Conservation (phyloP, 495 filamentous ascomycete species). For the Penicillium flavigenum region DNA sequence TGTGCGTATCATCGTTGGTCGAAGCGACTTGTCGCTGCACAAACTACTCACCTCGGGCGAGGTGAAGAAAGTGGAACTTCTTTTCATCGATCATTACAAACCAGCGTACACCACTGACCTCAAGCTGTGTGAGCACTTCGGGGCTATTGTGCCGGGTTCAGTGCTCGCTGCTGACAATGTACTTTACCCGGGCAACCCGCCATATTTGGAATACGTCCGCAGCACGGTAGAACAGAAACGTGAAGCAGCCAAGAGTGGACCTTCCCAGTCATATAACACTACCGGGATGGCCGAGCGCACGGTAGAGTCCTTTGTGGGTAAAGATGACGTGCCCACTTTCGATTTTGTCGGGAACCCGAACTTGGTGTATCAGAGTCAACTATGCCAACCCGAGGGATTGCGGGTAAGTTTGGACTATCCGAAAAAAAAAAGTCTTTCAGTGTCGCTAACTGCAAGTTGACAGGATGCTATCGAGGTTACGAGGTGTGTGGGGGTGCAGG, state of each 20-base stretch:
- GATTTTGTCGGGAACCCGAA: constrained; percentile 64
- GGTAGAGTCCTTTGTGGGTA: constrained; percentile 32
- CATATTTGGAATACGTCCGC: constrained; percentile 55
- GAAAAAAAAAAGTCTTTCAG: background rate
- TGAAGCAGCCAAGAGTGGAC: constrained; percentile 34
- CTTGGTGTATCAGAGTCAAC: constrained; percentile 64
- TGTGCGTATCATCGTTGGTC: constrained; percentile 65
- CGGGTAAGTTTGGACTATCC: constrained; percentile 24
- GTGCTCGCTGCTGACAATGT: constrained; percentile 74
- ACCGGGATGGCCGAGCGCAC: constrained; percentile 32
- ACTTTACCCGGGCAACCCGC: constrained; percentile 70
- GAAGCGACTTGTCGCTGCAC: constrained; percentile 58
- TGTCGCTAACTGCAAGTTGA: constrained; percentile 9
- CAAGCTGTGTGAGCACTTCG: constrained; percentile 68
- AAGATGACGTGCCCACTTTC: constrained; percentile 43
- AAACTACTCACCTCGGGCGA: constrained; percentile 51
- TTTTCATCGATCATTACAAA: constrained; percentile 78
- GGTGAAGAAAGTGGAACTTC: constrained; percentile 59
- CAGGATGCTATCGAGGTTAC: constrained; percentile 76
- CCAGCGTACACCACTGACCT: constrained; percentile 67
- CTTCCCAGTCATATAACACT: constrained; percentile 27
- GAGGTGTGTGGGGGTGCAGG: constrained; percentile 54
- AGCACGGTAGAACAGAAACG: constrained; percentile 39
- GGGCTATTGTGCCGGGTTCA: constrained; percentile 58
- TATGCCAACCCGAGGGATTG: constrained; percentile 57